These are phyloP conservation scores for Areca catechu DNA, from an alignment of 176 grass and related monocot genomes.

Conservation along the genomic window DNA sequence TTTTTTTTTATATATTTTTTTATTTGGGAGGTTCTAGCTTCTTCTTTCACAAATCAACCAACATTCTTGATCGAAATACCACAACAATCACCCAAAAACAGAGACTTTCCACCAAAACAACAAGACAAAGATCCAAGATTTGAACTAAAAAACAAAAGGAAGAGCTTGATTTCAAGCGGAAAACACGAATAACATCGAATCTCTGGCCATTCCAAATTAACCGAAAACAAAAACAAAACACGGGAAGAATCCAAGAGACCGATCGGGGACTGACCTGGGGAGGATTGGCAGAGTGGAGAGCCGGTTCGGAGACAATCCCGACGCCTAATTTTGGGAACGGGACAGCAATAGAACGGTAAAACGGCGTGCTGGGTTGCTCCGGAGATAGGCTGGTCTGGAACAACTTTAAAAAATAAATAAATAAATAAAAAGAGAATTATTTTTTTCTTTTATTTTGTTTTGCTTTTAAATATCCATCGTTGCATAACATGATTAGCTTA, in stretches of 20 bases:
- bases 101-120: conserved; percentile 4
- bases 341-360: conserved; percentile 18
- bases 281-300: conserved; percentile 23
- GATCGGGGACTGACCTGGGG: conserved; percentile 37
- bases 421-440: not conserved
- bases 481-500: no score
- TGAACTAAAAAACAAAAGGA: conserved; percentile 23
- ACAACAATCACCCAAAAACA: conserved; percentile 12
- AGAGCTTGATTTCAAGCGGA: conserved; percentile 34
- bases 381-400: conserved; percentile 22
- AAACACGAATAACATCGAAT: conserved; percentile 12
- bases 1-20: no score
- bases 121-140: conserved; percentile 15
- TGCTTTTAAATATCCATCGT: no score
- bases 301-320: conserved; percentile 12
- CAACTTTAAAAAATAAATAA: not conserved
- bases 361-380: conserved; percentile 27
- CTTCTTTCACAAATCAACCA: no score
- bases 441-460: no score
- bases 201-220: conserved; percentile 28
- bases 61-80: conserved; percentile 22
- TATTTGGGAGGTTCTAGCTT: no score
- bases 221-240: conserved; percentile 35
- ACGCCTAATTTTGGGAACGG: conserved; percentile 10
- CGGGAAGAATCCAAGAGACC: conserved; percentile 30